A percentile compares a stretch with the other conserved stretches of the same genome.
phyloP scores from a whole-genome alignment of 306 rosid species.

The Purshia tridentata region DNA sequence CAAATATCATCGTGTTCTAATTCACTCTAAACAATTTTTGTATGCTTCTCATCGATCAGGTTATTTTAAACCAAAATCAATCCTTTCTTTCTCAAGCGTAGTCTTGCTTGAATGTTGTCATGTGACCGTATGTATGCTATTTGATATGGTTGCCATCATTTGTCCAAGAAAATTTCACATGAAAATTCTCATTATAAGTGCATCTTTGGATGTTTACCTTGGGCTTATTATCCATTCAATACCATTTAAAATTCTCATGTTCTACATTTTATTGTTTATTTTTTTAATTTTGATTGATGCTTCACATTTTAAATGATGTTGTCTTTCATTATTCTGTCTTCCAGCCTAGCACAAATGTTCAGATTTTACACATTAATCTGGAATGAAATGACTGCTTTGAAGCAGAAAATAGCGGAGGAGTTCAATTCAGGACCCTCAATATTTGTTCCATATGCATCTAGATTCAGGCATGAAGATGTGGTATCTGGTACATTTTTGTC shows the following conservation, averaged over 20 bases:
- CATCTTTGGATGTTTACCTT: background rate
- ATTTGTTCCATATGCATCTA: constrained; percentile 62
- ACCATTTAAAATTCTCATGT: background rate
- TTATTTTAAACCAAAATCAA: background rate
- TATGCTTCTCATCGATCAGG: background rate
- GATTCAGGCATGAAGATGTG: constrained; percentile 49
- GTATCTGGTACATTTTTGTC: constrained; percentile 64
- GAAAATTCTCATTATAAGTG: background rate
- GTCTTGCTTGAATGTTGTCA: no score
- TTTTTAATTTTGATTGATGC: constrained; percentile 5
- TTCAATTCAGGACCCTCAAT: constrained; percentile 65
- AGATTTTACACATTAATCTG: constrained; percentile 69
- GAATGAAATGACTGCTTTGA: constrained; percentile 71
- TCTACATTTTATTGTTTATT: background rate
- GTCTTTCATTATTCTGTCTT: constrained; percentile 11
- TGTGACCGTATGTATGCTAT: no score
- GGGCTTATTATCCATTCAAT: background rate
- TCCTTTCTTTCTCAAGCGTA: no score
- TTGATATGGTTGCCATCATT: background rate
- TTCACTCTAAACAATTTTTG: background rate
- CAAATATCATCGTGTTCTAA: background rate
- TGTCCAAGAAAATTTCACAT: no score
- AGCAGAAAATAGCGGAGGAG: constrained; percentile 52
- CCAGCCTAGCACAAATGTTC: constrained; percentile 79
- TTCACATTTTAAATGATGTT: constrained; percentile 14